Base-by-base conservation (phyloP, 441 rosid species). In the Adansonia madagascariensis region DNA sequence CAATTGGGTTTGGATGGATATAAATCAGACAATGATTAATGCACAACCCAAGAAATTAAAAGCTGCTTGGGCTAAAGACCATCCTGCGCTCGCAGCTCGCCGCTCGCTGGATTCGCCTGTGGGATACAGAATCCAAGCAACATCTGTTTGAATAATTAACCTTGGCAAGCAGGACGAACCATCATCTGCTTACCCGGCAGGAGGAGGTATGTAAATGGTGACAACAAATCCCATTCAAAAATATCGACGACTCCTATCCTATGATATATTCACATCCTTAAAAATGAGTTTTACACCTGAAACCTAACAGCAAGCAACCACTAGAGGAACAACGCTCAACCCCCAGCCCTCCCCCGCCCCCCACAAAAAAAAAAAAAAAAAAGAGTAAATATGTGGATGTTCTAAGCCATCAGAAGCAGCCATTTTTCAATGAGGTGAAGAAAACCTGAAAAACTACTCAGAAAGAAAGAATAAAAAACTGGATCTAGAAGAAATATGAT, bases 331-430 rank as follows among this genome's bases (percentile, higher is more conserved):
- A 27, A 27, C 2, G 35, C 3, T 27, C 35, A 27, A 27, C 35
- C 35, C 35, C 35, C 35, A 27, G 2, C 2, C 35, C 35, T 2
- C 2, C 35, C 35, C 35, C 35, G 2, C 35, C 35, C 35, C 35
- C 35, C 35, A 2, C 35, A 1, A n/a, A n/a, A n/a, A n/a, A n/a
- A 27, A 27, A 27, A 0, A 27, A 27, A 27, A 27, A 27, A 27
- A 27, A 27, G 35, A 27, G 27, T 35, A 64, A 64, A 35, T 64
- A 27, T 27, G 35, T 15, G 15, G 22, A 35, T 20, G 39, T 47
- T 46, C 62, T 7, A 20, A 35, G 82, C 80, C 82, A 77, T 75
- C 66, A 71, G 74, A 77, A 71, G 35, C 55, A 80, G 59, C 77
- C 62, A 59, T 44, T 59, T 69, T 75, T 49, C 44, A 57, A 81